Conservation (phyloP, 148 eudicot genomes). For the Hydrangea macrophylla region DNA sequence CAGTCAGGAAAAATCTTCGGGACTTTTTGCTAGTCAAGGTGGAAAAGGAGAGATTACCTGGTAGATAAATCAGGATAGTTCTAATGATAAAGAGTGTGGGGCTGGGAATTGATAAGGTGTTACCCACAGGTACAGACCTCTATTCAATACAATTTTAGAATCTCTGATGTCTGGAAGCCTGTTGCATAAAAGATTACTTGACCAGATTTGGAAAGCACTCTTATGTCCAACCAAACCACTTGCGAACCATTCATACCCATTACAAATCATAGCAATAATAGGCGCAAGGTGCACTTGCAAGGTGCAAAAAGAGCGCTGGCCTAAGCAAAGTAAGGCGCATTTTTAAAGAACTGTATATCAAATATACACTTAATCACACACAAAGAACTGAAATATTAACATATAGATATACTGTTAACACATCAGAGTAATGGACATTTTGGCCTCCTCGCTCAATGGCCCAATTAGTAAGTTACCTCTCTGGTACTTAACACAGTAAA, state of each 20-base stretch:
- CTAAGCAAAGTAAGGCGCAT: too few species aligned
- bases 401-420: too few species aligned
- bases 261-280: too few species aligned
- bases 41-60: neutral
- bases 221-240: neutral
- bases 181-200: neutral
- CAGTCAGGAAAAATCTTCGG: neutral
- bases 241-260: neutral
- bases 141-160: neutral
- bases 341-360: too few species aligned
- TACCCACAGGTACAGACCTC: neutral
- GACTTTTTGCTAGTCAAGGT: neutral
- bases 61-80: neutral
- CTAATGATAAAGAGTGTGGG: neutral
- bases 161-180: slow-evolving; percentile 6
- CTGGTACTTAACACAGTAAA: too few species aligned
- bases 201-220: neutral
- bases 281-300: too few species aligned
- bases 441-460: too few species aligned
- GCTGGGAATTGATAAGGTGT: neutral
- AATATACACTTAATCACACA: too few species aligned
- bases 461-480: too few species aligned
- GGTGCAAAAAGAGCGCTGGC: too few species aligned
- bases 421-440: too few species aligned
- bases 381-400: too few species aligned